These are phyloP conservation scores for Withania somnifera DNA, from an alignment of 305 asterid species.

Conservation along the genomic window DNA sequence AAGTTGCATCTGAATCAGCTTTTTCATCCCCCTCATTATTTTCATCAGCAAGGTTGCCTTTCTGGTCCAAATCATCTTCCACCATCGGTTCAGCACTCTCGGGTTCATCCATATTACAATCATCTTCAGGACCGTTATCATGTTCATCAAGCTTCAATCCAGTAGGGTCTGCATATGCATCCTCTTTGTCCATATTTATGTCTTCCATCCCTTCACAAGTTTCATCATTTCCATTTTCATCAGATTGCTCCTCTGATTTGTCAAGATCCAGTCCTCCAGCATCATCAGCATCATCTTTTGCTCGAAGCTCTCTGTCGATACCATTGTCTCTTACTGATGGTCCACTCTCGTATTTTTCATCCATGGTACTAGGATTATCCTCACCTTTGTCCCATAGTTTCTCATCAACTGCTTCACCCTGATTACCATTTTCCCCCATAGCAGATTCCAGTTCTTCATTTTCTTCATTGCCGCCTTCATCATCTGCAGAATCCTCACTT, in stretches of 20 bases:
- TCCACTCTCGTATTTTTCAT: constrained; percentile 78
- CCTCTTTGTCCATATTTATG: constrained; percentile 50
- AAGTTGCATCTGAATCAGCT: constrained; percentile 19
- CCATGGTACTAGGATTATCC: constrained; percentile 22
- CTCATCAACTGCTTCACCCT: constrained; percentile 70
- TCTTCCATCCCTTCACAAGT: constrained; percentile 44
- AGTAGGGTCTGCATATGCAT: constrained; percentile 54
- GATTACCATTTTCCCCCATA: constrained; percentile 68
- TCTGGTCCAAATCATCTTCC: constrained; percentile 37
- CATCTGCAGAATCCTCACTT: constrained; percentile 59
- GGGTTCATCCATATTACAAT: constrained; percentile 5
- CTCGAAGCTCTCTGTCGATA: constrained; percentile 64
- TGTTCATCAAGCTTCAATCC: constrained; percentile 54
- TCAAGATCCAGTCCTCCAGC: constrained; percentile 36
- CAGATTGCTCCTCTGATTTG: constrained; percentile 25
- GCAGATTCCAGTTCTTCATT: constrained; percentile 69
- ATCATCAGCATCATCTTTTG: constrained; percentile 54
- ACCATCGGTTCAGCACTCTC: constrained; percentile 26
- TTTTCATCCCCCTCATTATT: constrained; percentile 24
- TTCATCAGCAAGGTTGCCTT: constrained; percentile 27
- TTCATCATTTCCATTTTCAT: constrained; percentile 38
- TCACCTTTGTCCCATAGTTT: constrained; percentile 47
- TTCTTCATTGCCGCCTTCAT: constrained; percentile 30
- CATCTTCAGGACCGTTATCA: constrained; percentile 15
- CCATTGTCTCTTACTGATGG: constrained; percentile 50